phyloP scores from a whole-genome alignment of 139 green algal genomes.

The Eudorina sp. region DNA sequence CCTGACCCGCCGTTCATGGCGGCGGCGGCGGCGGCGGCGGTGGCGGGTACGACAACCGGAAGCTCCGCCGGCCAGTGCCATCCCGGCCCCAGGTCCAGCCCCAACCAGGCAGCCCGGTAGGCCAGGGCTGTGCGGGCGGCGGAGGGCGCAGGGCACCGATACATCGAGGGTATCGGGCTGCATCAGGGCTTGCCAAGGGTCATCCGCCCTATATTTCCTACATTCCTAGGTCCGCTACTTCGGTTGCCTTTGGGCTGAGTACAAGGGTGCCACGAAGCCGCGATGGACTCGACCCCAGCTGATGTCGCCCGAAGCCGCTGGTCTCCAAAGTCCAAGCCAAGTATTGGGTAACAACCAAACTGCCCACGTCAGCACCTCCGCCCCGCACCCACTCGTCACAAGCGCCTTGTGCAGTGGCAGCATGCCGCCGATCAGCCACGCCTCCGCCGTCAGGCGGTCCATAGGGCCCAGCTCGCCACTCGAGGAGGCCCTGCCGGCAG shows the following conservation, averaged over 20 bases:
- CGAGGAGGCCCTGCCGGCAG: background rate
- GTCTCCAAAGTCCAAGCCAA: no score
- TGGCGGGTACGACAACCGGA: background rate
- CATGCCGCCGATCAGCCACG: conserved; percentile 22
- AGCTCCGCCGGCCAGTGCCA: conserved; percentile 9
- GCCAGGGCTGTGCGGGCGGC: conserved; percentile 2
- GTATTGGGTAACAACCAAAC: no score
- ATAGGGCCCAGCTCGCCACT: background rate
- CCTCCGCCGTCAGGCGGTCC: background rate
- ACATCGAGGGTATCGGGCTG: no score
- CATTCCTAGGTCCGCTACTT: no score
- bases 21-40: background rate
- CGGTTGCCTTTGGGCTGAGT: no score
- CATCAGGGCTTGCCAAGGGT: no score
- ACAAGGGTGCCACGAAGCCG: no score
- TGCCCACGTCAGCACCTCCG: no score
- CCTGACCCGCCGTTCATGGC: background rate
- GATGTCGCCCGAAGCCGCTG: no score
- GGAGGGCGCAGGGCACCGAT: no score
- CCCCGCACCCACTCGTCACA: background rate
- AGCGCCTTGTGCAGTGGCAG: background rate
- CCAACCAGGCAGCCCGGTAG: background rate
- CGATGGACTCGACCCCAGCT: no score
- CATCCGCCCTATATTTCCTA: no score
- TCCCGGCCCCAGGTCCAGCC: conserved; percentile 24